These are phyloP conservation scores for Coemansia umbellata DNA, from an alignment of 192 early-diverging fungal genomes.

Conservation along the genomic window DNA sequence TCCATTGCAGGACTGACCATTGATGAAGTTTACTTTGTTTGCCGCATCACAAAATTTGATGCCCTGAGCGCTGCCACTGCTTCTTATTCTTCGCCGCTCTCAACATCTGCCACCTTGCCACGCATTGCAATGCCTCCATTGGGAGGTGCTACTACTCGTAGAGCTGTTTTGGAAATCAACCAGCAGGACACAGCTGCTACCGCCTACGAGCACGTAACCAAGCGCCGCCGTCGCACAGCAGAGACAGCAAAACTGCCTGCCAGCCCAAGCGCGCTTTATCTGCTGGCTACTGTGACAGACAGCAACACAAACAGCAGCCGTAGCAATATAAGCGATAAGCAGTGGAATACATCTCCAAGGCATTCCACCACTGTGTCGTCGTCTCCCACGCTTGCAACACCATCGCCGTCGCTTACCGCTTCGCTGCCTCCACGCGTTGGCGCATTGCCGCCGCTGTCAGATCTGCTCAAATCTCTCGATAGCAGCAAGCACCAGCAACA, in stretches of 20 bases:
- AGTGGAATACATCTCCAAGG: slow-evolving; percentile 6
- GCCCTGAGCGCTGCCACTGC: slow-evolving; percentile 13
- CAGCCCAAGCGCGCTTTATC: slow-evolving; percentile 16
- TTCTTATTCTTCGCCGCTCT: slow-evolving; percentile 3
- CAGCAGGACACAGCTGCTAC: not conserved
- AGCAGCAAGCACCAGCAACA: not conserved
- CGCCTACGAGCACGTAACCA: slow-evolving; percentile 1
- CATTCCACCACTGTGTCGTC: slow-evolving; percentile 5
- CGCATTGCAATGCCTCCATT: no score
- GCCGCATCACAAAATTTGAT: slow-evolving; percentile 31
- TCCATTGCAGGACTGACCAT: slow-evolving; percentile 2
- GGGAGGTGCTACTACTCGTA: no score
- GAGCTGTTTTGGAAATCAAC: not conserved
- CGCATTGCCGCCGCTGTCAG: slow-evolving; percentile 29
- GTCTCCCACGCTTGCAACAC: slow-evolving; percentile 19
- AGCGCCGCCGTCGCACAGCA: slow-evolving; percentile 17
- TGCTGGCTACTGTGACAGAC: slow-evolving; percentile 34
- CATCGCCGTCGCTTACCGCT: slow-evolving; percentile 14
- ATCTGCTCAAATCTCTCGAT: slow-evolving; percentile 26
- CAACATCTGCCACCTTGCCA: slow-evolving; percentile 1
- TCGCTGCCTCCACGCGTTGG: slow-evolving; percentile 5
- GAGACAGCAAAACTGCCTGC: not conserved
- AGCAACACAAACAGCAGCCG: slow-evolving; percentile 1
- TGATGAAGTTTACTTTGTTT: slow-evolving; percentile 33
- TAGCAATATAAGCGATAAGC: not conserved